Evolutionary conservation across 129 eudicot genomes (phyloP).

Genomic region (Lonicera japonica): DNA sequence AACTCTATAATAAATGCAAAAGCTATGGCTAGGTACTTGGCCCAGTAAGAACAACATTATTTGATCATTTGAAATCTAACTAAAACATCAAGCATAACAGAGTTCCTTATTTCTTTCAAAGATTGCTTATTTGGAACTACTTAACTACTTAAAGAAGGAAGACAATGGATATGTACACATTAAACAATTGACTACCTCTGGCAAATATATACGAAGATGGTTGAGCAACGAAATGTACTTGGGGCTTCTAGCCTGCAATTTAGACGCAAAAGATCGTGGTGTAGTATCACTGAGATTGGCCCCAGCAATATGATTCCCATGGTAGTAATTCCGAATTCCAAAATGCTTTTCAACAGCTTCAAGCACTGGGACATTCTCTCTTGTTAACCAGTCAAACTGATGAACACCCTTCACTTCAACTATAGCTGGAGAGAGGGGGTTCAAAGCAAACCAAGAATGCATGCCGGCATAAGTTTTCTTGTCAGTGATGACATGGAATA

Average conservation of each 20-base stretch:
- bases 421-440: conserved; percentile 83
- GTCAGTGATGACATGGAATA: conserved; percentile 92
- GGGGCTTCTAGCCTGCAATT: conserved; percentile 94
- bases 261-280: conserved; percentile 85
- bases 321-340: conserved; percentile 72
- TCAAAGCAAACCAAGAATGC: conserved; percentile 99
- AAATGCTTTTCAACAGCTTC: conserved; percentile 91
- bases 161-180: no score
- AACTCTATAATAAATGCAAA: no score
- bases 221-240: conserved; percentile 93
- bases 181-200: conserved; percentile 65
- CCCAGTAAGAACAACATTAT: no score
- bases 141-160: no score
- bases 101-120: no score
- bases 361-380: conserved; percentile 96
- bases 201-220: conserved; percentile 98
- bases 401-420: conserved; percentile 98
- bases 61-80: no score
- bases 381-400: conserved; percentile 98
- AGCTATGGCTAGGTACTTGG: no score
- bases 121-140: no score
- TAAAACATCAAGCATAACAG: no score
- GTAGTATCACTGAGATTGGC: conserved; percentile 68
- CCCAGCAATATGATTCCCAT: conserved; percentile 77
- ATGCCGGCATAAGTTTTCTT: conserved; percentile 99